These are phyloP conservation scores for Urochloa ruziziensis DNA, from an alignment of 176 grass and related monocot genomes.

Conservation along the genomic window DNA sequence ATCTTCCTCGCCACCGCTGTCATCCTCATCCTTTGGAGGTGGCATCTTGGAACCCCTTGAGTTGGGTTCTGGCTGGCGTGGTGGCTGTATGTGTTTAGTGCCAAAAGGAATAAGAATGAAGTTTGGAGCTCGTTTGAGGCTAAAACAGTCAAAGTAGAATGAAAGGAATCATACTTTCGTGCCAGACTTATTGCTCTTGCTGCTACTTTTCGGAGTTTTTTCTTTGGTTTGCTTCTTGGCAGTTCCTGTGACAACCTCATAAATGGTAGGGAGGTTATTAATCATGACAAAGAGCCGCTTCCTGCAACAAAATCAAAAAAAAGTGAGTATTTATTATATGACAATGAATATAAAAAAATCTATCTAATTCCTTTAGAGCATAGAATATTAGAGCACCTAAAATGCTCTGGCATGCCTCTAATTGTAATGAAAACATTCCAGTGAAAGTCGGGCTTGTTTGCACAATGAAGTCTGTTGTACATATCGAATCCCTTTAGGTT, in stretches of 20 bases:
- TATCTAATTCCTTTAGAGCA: neutral
- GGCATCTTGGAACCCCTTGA: conserved; percentile 63
- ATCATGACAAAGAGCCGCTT: conserved; percentile 92
- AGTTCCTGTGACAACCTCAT: conserved; percentile 92
- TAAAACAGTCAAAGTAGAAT: conserved; percentile 19
- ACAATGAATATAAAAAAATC: neutral
- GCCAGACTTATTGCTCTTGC: conserved; percentile 77
- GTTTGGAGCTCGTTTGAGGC: neutral
- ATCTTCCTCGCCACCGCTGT: conserved; percentile 78
- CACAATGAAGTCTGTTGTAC: neutral
- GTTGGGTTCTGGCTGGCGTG: conserved; percentile 46
- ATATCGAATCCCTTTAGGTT: neutral
- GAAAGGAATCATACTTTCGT: conserved; percentile 49
- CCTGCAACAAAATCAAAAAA: conserved; percentile 51
- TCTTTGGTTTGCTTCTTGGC: conserved; percentile 85
- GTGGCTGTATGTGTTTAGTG: conserved; percentile 22
- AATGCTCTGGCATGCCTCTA: neutral
- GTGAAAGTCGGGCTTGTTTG: too few species aligned
- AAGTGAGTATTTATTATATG: neutral
- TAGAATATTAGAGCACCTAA: neutral
- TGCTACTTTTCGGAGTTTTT: conserved; percentile 68
- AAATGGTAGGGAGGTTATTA: conserved; percentile 93
- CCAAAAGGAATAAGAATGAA: conserved; percentile 21
- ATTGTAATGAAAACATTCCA: neutral
- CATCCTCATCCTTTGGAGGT: conserved; percentile 61